Percentiles rank a stretch among this genome's conserved stretches.
These are phyloP conservation scores for Hemerocallis citrina DNA, from an alignment of 106 monocot species.

Conservation along the genomic window DNA sequence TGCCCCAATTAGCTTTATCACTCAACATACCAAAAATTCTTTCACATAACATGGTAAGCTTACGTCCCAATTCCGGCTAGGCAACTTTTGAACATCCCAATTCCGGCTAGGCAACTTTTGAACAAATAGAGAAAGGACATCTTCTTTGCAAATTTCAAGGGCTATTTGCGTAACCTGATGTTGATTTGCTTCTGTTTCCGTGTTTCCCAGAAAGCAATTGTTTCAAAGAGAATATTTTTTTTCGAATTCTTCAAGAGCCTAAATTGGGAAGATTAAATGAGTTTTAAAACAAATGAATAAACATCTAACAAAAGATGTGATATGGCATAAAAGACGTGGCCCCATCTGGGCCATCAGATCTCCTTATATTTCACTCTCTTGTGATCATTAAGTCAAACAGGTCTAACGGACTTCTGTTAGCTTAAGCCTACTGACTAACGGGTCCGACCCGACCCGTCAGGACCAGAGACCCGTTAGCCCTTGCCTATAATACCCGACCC, in stretches of 20 bases:
- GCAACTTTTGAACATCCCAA: constrained; percentile 95
- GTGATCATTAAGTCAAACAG: too few species aligned
- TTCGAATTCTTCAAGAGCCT: constrained; percentile 94
- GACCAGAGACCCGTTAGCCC: too few species aligned
- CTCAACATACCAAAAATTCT: neutral
- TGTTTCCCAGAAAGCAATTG: constrained; percentile 79
- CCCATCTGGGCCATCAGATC: too few species aligned
- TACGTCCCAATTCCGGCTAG: constrained; percentile 87
- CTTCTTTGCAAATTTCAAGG: constrained; percentile 96
- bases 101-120: constrained; percentile 80
- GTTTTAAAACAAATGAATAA: too few species aligned
- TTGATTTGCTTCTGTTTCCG: constrained; percentile 70
- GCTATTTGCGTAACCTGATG: constrained; percentile 63
- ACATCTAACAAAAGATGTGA: too few species aligned
- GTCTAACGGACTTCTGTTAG: too few species aligned
- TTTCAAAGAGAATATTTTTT: constrained; percentile 70
- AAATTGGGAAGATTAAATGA: constrained; percentile 1
- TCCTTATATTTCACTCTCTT: too few species aligned
- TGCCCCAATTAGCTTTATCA: constrained; percentile 39
- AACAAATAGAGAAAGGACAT: constrained; percentile 78
- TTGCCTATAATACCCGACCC: too few species aligned
- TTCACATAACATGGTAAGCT: constrained; percentile 11
- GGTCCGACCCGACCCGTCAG: too few species aligned
- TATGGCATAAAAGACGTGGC: too few species aligned
- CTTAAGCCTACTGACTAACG: too few species aligned